Evolutionary conservation across 2,329 filamentous ascomycete species (phyloP).

Genomic region (Cercospora canescens): DNA sequence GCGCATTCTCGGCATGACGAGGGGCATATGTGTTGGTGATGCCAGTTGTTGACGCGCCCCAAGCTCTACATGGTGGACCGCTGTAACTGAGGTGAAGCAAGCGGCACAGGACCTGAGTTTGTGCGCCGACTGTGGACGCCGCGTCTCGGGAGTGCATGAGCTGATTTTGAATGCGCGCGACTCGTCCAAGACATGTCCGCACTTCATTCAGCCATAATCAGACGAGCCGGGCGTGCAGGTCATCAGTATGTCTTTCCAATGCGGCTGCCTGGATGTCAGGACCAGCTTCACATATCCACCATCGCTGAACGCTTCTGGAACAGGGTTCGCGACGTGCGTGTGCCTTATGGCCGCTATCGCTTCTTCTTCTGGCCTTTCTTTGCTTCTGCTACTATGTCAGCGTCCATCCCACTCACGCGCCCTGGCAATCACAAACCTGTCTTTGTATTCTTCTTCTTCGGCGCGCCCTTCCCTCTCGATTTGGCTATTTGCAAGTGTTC

Average conservation of each 20-base stretch:
- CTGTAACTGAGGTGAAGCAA: neutral
- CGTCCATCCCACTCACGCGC: slow-evolving; percentile 4
- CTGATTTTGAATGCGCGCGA: neutral
- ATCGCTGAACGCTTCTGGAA: neutral
- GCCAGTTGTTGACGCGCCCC: too few species aligned
- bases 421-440: slow-evolving; percentile 40
- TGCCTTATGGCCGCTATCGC: slow-evolving; percentile 19
- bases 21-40: too few species aligned
- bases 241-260: neutral
- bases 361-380: slow-evolving; percentile 45
- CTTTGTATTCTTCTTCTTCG: slow-evolving; percentile 79
- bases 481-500: slow-evolving; percentile 67
- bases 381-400: slow-evolving; percentile 23
- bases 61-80: neutral
- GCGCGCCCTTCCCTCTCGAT: slow-evolving; percentile 79
- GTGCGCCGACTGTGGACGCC: neutral
- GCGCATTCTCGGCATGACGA: neutral
- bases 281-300: neutral
- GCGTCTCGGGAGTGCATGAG: neutral
- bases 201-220: neutral
- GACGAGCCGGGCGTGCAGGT: neutral
- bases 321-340: neutral
- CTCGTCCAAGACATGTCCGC: neutral
- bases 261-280: neutral
- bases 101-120: neutral